Conservation (phyloP, 305 asterid genomes). For the Salvia sclarea region DNA sequence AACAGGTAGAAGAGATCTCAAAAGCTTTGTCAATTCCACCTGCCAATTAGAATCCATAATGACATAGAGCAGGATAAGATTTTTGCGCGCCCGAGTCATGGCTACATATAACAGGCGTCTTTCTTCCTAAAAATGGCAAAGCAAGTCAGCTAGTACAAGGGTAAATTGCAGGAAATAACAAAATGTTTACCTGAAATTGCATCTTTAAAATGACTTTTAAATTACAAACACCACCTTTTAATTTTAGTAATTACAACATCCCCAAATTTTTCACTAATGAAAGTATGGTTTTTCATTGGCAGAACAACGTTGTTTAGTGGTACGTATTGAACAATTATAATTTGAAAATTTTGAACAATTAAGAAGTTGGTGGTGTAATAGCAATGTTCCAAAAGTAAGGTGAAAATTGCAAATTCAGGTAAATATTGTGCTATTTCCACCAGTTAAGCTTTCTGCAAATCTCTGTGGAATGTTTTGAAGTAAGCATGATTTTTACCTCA, state of each 20-base stretch:
- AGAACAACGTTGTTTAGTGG: not conserved
- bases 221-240: not conserved
- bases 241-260: not conserved
- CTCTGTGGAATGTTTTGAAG: slow-evolving; percentile 4
- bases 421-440: not conserved
- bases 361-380: too few relatives aligned
- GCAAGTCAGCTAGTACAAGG: slow-evolving; percentile 30
- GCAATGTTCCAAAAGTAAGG: too few relatives aligned
- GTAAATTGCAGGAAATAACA: not conserved
- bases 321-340: not conserved
- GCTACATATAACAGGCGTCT: slow-evolving; percentile 96
- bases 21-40: slow-evolving; percentile 48
- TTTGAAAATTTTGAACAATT: too few relatives aligned
- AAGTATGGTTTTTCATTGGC: not conserved
- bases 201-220: not conserved
- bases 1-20: slow-evolving; percentile 25
- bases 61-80: slow-evolving; percentile 73
- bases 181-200: not conserved
- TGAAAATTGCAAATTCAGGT: not conserved
- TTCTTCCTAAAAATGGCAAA: slow-evolving; percentile 70
- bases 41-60: slow-evolving; percentile 92
- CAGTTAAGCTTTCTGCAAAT: not conserved
- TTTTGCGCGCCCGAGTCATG: slow-evolving; percentile 93
- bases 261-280: not conserved
- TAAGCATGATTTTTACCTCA: slow-evolving; percentile 60